Evolutionary conservation across 2,329 filamentous ascomycete genomes (phyloP).

Genomic region (Endoconidiophora polonica): DNA sequence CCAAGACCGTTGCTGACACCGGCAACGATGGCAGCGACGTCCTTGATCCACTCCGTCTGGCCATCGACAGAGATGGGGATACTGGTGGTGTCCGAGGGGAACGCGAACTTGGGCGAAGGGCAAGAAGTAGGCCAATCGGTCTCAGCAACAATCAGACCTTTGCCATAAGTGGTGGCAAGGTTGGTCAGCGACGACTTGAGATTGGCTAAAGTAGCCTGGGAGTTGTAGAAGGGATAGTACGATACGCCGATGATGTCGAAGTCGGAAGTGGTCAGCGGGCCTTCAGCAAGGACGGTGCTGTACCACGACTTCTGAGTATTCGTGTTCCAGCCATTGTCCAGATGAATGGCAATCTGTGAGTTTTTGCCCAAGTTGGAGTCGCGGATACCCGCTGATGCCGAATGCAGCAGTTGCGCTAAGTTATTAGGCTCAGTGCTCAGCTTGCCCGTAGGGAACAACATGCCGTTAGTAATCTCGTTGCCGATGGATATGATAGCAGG

Average conservation of each 20-base stretch:
- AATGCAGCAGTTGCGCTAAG: constrained; percentile 46
- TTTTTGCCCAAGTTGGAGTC: constrained; percentile 38
- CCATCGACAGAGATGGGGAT: constrained; percentile 49
- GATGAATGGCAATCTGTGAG: constrained; percentile 57
- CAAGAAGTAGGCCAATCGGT: constrained; percentile 54
- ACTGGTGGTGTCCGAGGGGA: constrained; percentile 39
- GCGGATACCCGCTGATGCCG: constrained; percentile 46
- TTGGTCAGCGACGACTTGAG: constrained; percentile 39
- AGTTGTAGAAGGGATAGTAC: constrained; percentile 57
- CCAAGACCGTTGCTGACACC: constrained; percentile 38
- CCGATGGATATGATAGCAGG: constrained; percentile 52
- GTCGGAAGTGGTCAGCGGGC: constrained; percentile 32
- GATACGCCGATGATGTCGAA: constrained; percentile 58
- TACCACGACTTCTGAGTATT: constrained; percentile 50
- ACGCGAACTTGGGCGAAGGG: constrained; percentile 37
- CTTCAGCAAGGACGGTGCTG: constrained; percentile 34
- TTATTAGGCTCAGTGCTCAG: constrained; percentile 36
- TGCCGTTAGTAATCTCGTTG: constrained; percentile 53
- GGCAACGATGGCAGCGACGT: constrained; percentile 39
- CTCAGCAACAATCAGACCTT: constrained; percentile 53
- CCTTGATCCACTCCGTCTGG: constrained; percentile 43
- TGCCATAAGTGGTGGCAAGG: constrained; percentile 44
- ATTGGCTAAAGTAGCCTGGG: constrained; percentile 38
- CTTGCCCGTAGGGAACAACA: constrained; percentile 49
- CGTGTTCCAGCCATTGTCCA: constrained; percentile 64